Evolutionary conservation across 208 protist genomes (phyloP).

Genomic region (Wallacemonas sp.): DNA sequence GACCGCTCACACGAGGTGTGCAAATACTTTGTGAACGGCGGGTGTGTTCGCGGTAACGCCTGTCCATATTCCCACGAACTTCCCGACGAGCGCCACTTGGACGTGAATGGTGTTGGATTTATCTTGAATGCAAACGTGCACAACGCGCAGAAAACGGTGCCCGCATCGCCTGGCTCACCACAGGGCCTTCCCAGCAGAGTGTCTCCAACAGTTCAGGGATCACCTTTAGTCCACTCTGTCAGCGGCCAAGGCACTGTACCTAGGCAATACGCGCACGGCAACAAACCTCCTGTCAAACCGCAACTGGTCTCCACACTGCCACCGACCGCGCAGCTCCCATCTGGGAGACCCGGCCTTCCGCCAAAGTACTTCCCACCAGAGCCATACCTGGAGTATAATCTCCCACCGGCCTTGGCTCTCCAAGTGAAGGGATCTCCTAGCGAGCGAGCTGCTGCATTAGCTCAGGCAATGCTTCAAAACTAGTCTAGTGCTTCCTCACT

Average conservation of each 20-base stretch:
- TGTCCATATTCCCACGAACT: conserved; percentile 89
- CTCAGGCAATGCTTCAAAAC: conserved; percentile 60
- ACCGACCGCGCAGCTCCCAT: conserved; percentile 2
- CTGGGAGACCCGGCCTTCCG: conserved; percentile 42
- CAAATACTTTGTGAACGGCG: conserved; percentile 90
- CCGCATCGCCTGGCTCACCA: conserved; percentile 24
- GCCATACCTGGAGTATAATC: conserved; percentile 84
- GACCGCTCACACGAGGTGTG: conserved; percentile 85
- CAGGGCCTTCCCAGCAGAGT: conserved; percentile 9
- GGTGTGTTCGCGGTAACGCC: conserved; percentile 73
- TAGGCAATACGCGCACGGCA: conserved; percentile 1
- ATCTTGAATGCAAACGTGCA: conserved; percentile 90
- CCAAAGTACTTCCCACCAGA: conserved; percentile 85
- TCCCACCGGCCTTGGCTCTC: conserved; percentile 85
- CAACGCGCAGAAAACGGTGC: conserved; percentile 84
- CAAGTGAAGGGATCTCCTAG: conserved; percentile 50
- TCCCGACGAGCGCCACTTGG: conserved; percentile 87
- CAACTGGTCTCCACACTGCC: background rate
- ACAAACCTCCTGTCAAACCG: background rate
- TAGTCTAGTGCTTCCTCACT: conserved; percentile 19
- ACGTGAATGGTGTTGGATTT: conserved; percentile 85
- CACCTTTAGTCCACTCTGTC: conserved; percentile 10
- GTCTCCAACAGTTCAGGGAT: conserved; percentile 3
- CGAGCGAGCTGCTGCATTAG: conserved; percentile 50
- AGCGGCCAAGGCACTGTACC: background rate